Conservation (phyloP, 768 basidiomycete species). For the Pleurotus pulmonarius region DNA sequence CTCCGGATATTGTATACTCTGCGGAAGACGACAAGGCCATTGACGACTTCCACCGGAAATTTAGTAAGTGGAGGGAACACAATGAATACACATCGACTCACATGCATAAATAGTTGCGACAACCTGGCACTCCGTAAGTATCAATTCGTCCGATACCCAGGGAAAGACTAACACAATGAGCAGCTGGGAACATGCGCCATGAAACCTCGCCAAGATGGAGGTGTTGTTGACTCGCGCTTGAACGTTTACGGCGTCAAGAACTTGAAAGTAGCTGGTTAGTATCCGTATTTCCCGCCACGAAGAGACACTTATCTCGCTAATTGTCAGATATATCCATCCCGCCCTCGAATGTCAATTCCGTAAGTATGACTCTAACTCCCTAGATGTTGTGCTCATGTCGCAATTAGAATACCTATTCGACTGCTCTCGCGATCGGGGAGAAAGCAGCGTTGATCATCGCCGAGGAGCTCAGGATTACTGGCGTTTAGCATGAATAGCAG, state of each 20-base stretch:
- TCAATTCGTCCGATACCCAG: not conserved
- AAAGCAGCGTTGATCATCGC: slow-evolving; percentile 56
- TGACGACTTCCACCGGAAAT: slow-evolving; percentile 31
- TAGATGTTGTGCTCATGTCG: not conserved
- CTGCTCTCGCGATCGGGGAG: slow-evolving; percentile 45
- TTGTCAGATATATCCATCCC: slow-evolving; percentile 24
- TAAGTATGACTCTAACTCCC: not conserved
- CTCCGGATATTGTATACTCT: slow-evolving; percentile 37
- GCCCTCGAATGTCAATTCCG: slow-evolving; percentile 25
- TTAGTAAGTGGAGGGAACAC: slow-evolving; percentile 18
- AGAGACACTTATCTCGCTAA: not conserved
- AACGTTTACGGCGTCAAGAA: slow-evolving; percentile 42
- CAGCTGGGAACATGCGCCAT: slow-evolving; percentile 51
- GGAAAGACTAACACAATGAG: not conserved
- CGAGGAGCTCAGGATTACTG: slow-evolving; percentile 20
- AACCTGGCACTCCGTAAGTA: slow-evolving; percentile 21
- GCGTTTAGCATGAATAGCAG: too few species aligned
- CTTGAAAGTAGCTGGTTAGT: slow-evolving; percentile 35
- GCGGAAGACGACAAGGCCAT: slow-evolving; percentile 39
- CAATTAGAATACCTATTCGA: slow-evolving; percentile 29
- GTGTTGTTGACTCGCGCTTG: slow-evolving; percentile 43
- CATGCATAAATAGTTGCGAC: slow-evolving; percentile 12
- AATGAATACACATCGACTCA: not conserved
- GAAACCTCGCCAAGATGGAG: slow-evolving; percentile 38
- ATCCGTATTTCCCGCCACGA: slow-evolving; percentile 9